Evolutionary conservation across 164 flowering plant species (phyloP), one percentile per base, ranked within the genome.

Genomic region (Magnolia changhungtana): DNA sequence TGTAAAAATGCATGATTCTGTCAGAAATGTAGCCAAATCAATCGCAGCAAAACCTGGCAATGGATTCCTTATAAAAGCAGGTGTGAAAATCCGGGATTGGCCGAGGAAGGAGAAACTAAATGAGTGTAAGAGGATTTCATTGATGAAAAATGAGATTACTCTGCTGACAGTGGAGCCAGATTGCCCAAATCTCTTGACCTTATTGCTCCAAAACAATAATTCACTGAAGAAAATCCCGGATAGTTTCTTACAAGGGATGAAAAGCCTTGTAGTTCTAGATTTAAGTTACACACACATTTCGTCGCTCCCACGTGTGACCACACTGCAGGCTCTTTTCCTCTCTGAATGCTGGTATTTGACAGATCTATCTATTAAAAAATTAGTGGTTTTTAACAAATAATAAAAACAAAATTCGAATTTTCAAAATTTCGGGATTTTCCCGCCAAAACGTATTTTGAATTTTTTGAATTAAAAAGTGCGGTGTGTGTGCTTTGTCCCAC

Each of bases 1-100:
- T 50, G 71, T 72, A 4, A 73, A 50, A 65, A 69, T 80, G 77
- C 79, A 80, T 50, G 82, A 80, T 80, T 71, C 69, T 49, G 74
- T 76, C 11, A 64, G 76, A 13, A 72, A 76, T 63, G 72, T 68
- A 13, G 79, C 77, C 27, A 29, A 68, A 31, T 29, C 13, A 3
- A 80, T 80, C 14, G 64, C 79, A 50, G 76, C 79, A 19, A 23
- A 63, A 4, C 29, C 29, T 1, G 51, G 20, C 1, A 7, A 74
- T 9, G 19, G 51, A 4, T 63, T 76, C 18, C 0, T 80, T 51
- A 67, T 61, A 59, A 61, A 73, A 61, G 71, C 73, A 1, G 76
- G 58, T 52, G 1, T 18, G 31, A 51, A 61, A 65, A 52, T 65
- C 63, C 45, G 10, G 29, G 68, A 72, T 10, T 79, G 72, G 76